These are phyloP conservation scores for Gaultheria prostrata DNA, from an alignment of 148 eudicot species.

Conservation along the genomic window DNA sequence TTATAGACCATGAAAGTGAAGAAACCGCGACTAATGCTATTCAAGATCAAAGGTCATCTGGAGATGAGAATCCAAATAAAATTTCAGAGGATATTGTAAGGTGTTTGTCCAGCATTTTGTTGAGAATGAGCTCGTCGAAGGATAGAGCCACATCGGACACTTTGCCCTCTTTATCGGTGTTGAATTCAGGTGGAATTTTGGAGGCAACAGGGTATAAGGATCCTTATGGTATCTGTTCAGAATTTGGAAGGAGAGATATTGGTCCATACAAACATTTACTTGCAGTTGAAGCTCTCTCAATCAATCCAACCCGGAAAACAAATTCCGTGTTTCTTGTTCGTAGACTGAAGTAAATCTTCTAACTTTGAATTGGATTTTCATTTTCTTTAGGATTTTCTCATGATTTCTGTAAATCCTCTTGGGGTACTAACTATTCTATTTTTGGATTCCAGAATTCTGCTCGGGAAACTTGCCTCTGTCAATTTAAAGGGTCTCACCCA, in stretches of 20 bases:
- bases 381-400: not conserved
- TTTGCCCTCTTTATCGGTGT: constrained; percentile 25
- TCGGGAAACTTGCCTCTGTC: constrained; percentile 53
- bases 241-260: constrained; percentile 46
- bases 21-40: constrained; percentile 23
- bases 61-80: constrained; percentile 51
- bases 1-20: constrained; percentile 24
- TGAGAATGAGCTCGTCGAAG: constrained; percentile 49
- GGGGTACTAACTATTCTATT: not conserved
- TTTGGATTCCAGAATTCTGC: constrained; percentile 45
- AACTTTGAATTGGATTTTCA: not conserved
- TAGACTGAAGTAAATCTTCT: constrained; percentile 43
- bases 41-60: constrained; percentile 30
- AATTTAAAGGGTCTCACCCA: constrained; percentile 54
- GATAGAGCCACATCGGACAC: constrained; percentile 33
- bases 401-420: not conserved
- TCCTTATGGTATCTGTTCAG: constrained; percentile 54
- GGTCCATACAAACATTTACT: constrained; percentile 57
- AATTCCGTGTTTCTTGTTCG: constrained; percentile 44
- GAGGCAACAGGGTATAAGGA: constrained; percentile 43
- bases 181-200: constrained; percentile 23
- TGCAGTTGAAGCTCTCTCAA: constrained; percentile 47
- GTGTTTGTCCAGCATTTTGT: constrained; percentile 53
- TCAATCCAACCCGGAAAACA: constrained; percentile 40
- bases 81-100: constrained; percentile 56